Evolutionary conservation across 192 early-diverging fungal species (phyloP).

Genomic region (Powellomyces hirtus): DNA sequence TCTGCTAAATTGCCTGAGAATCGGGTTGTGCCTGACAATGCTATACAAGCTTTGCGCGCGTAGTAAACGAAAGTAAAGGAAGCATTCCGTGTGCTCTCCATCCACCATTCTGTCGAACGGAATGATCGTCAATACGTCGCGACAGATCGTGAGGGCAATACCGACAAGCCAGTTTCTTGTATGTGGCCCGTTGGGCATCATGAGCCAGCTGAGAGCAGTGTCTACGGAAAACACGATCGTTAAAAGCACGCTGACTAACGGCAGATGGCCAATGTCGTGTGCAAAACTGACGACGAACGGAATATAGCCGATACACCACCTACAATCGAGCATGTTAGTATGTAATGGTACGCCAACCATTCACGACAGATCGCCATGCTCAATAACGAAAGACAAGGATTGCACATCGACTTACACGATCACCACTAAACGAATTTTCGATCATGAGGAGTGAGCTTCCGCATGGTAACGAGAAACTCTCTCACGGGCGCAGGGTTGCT

Average conservation of each 20-base stretch:
- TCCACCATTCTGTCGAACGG: constrained; percentile 37
- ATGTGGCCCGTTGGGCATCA: not conserved
- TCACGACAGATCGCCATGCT: too few species aligned
- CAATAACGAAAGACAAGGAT: too few species aligned
- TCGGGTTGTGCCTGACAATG: constrained; percentile 30
- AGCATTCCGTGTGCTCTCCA: constrained; percentile 18
- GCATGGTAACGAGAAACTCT: too few species aligned
- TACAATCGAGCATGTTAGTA: too few species aligned
- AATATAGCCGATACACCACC: not conserved
- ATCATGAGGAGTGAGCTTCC: too few species aligned
- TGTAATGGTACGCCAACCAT: too few species aligned
- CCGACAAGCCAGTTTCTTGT: constrained; percentile 11
- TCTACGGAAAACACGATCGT: not conserved
- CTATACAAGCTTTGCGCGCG: constrained; percentile 18
- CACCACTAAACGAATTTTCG: too few species aligned
- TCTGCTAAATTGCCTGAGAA: constrained; percentile 11
- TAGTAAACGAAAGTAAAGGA: constrained; percentile 32
- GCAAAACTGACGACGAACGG: constrained; percentile 9
- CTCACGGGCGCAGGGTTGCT: too few species aligned
- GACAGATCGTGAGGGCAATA: constrained; percentile 1
- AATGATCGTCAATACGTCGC: constrained; percentile 26
- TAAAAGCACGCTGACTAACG: constrained; percentile 26
- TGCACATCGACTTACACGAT: too few species aligned
- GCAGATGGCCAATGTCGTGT: constrained; percentile 3
- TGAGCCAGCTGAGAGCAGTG: not conserved